Evolutionary conservation across 1,284 basidiomycete species (phyloP).

Genomic region (Sparassis latifolia): DNA sequence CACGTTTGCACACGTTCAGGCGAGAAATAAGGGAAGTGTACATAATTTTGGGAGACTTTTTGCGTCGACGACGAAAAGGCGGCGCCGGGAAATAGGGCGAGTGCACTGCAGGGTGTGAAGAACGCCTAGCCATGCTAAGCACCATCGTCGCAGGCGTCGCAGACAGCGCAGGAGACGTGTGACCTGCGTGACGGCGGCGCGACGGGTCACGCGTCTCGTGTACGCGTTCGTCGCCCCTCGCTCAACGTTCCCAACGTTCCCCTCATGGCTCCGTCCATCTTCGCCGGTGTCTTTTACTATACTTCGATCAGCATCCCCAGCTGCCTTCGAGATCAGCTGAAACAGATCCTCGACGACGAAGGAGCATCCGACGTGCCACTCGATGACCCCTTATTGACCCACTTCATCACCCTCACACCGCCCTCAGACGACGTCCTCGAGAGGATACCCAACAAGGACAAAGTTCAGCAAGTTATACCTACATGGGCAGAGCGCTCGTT

Average conservation of each 20-base stretch:
- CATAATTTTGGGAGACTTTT: neutral
- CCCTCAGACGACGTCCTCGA: constrained; percentile 21
- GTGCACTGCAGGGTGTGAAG: neutral
- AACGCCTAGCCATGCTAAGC: neutral
- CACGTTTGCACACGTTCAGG: too few relatives aligned
- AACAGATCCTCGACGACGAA: constrained; percentile 16
- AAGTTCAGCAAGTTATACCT: constrained; percentile 17
- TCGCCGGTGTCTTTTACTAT: too few relatives aligned
- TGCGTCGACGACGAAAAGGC: neutral
- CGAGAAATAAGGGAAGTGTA: neutral
- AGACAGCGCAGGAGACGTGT: too few relatives aligned
- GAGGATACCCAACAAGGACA: constrained; percentile 13
- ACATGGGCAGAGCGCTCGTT: constrained; percentile 67
- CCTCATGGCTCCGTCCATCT: too few relatives aligned
- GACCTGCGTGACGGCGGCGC: too few relatives aligned
- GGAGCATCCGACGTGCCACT: constrained; percentile 15
- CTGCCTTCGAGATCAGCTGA: constrained; percentile 7
- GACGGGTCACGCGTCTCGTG: too few relatives aligned
- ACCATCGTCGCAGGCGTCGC: too few relatives aligned
- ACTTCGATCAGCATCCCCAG: too few relatives aligned
- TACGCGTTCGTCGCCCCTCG: too few relatives aligned
- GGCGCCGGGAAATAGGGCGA: neutral
- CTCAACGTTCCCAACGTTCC: too few relatives aligned
- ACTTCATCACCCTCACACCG: constrained; percentile 19
- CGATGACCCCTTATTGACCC: constrained; percentile 18